Evolutionary conservation across 192 early-diverging fungal species (phyloP).

Genomic region (Umbelopsis sp.): DNA sequence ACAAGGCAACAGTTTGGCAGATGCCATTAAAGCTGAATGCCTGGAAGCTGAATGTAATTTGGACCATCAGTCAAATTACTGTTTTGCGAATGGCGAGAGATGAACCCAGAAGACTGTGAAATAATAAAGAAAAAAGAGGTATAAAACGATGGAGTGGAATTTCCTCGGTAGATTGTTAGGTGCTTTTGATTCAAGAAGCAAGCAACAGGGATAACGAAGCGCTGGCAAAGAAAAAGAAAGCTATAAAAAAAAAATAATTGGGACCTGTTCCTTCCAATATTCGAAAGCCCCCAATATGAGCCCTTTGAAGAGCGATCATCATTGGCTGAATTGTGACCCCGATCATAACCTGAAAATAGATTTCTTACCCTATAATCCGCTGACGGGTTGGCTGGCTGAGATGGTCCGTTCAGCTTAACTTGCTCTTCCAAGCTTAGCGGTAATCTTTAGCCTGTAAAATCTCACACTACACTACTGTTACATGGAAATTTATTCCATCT

Average conservation of each 20-base stretch:
- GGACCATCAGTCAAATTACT: slow-evolving; percentile 26
- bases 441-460: too few relatives aligned
- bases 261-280: slow-evolving; percentile 14
- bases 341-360: slow-evolving; percentile 18
- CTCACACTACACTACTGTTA: too few relatives aligned
- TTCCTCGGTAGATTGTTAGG: not conserved
- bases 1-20: slow-evolving; percentile 81
- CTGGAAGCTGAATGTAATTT: slow-evolving; percentile 34
- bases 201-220: too few relatives aligned
- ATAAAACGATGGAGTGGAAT: not conserved
- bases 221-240: not conserved
- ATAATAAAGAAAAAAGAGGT: not conserved
- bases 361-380: too few relatives aligned
- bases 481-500: too few relatives aligned
- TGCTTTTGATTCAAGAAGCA: not conserved
- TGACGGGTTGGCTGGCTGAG: too few relatives aligned
- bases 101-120: slow-evolving; percentile 65
- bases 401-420: too few relatives aligned
- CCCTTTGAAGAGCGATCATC: not conserved
- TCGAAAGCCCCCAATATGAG: not conserved
- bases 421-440: too few relatives aligned
- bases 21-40: slow-evolving; percentile 92
- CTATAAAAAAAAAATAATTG: slow-evolving; percentile 36
- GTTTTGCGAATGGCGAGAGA: slow-evolving; percentile 66
- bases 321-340: slow-evolving; percentile 14